Evolutionary conservation across 495 filamentous ascomycete species (phyloP).

Genomic region (Talaromyces ruber): DNA sequence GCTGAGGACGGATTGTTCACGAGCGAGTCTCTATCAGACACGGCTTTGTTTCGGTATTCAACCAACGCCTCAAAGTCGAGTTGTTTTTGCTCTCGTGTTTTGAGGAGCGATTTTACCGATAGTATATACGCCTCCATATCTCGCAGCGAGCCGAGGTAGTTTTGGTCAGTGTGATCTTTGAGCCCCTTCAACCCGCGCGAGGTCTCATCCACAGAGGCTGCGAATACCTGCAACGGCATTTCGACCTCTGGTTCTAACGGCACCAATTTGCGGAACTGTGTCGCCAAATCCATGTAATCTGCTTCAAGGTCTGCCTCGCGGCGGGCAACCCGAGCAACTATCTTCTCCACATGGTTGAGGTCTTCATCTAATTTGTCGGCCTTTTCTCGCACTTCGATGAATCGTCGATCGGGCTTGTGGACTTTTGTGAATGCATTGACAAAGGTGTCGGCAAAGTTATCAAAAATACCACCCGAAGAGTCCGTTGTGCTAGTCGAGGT

Average conservation of each 20-base stretch:
- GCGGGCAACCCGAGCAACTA: conserved; percentile 79
- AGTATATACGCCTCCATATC: conserved; percentile 92
- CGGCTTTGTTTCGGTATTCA: conserved; percentile 87
- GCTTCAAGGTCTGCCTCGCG: conserved; percentile 82
- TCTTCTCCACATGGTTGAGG: conserved; percentile 85
- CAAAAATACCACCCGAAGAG: conserved; percentile 65
- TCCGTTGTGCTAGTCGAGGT: conserved; percentile 44
- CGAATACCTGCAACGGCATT: conserved; percentile 70
- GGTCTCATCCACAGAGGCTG: conserved; percentile 76
- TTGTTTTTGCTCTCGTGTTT: conserved; percentile 93
- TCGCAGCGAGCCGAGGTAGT: conserved; percentile 81
- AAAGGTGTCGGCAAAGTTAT: conserved; percentile 91
- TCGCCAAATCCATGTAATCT: conserved; percentile 81
- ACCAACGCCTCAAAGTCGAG: conserved; percentile 94
- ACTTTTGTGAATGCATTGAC: conserved; percentile 96
- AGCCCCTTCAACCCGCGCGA: conserved; percentile 62
- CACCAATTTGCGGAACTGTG: conserved; percentile 88
- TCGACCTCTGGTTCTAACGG: conserved; percentile 85
- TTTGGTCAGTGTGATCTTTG: conserved; percentile 89
- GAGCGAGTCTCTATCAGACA: conserved; percentile 79
- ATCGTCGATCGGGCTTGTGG: conserved; percentile 88
- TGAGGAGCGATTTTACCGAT: conserved; percentile 77
- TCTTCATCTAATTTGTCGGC: conserved; percentile 95
- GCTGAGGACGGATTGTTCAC: conserved; percentile 52
- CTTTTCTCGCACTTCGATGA: conserved; percentile 88